Conservation (phyloP, 768 basidiomycete genomes). For the Serendipita vermifera region DNA sequence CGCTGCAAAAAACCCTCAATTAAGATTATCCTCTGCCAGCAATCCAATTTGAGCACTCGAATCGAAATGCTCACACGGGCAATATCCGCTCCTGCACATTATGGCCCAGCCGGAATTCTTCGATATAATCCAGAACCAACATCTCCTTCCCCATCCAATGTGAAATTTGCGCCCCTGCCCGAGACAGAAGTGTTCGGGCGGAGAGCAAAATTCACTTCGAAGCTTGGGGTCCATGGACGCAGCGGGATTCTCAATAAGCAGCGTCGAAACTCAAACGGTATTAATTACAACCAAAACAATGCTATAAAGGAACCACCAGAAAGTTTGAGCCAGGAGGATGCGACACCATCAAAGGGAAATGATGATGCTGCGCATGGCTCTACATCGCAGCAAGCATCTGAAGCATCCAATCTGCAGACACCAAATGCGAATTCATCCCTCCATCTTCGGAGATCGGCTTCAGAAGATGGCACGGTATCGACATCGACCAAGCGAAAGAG, state of each 20-base stretch:
- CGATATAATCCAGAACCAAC: background rate
- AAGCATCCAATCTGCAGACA: too few species aligned
- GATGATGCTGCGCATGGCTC: too few species aligned
- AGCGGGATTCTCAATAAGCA: background rate
- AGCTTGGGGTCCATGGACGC: background rate
- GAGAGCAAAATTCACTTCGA: too few species aligned
- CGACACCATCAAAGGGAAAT: too few species aligned
- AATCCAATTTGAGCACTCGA: too few species aligned
- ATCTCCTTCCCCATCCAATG: background rate
- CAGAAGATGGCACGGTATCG: background rate
- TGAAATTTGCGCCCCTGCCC: constrained; percentile 1
- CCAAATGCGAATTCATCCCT: too few species aligned
- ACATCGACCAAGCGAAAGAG: background rate
- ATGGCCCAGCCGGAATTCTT: background rate
- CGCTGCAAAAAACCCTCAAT: background rate
- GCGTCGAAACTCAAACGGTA: background rate
- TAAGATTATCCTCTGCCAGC: too few species aligned
- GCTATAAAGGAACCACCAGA: too few species aligned
- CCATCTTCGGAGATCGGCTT: background rate
- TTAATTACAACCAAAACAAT: background rate
- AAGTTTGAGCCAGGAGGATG: too few species aligned
- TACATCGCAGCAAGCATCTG: too few species aligned
- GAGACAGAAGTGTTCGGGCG: background rate
- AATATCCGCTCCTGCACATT: background rate
- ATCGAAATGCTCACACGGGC: background rate